A percentile compares a stretch with the other conserved stretches of the same genome.
These are phyloP conservation scores for Fraxinus paxiana DNA, from an alignment of 305 asterid species.

Conservation along the genomic window DNA sequence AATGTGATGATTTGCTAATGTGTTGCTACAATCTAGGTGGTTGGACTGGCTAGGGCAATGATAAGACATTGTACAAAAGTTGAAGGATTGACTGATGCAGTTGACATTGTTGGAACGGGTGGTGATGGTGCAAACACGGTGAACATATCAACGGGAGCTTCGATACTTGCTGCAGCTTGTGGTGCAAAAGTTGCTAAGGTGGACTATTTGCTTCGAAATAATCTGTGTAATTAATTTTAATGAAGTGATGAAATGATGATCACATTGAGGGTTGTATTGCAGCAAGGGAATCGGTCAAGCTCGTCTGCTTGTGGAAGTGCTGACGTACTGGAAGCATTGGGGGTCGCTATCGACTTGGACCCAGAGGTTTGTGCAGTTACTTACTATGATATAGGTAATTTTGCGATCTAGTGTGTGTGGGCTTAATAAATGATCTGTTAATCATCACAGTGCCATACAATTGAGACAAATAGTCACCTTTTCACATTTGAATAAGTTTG, in stretches of 20 bases:
- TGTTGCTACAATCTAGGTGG: slow-evolving; percentile 43
- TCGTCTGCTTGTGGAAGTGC: slow-evolving; percentile 94
- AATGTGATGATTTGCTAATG: neutral
- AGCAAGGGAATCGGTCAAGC: slow-evolving; percentile 94
- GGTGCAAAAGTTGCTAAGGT: slow-evolving; percentile 88
- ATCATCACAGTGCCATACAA: neutral
- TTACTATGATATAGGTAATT: neutral
- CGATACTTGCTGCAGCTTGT: slow-evolving; percentile 85
- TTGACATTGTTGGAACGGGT: slow-evolving; percentile 84
- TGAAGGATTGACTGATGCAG: slow-evolving; percentile 56
- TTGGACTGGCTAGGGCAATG: slow-evolving; percentile 79
- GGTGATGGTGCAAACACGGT: slow-evolving; percentile 86
- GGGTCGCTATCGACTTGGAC: slow-evolving; percentile 55
- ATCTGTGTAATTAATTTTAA: neutral
- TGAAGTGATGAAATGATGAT: neutral
- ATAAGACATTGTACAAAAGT: slow-evolving; percentile 54
- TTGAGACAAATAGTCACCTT: neutral
- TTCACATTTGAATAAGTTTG: neutral
- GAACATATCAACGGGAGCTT: slow-evolving; percentile 78
- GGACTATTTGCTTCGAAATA: neutral
- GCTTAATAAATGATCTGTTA: neutral
- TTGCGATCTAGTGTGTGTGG: neutral
- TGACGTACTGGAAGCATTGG: slow-evolving; percentile 71
- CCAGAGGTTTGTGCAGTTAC: slow-evolving; percentile 50
- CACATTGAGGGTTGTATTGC: slow-evolving; percentile 10